A percentile compares a stretch with the other conserved stretches of the same genome.
These are phyloP conservation scores for Aegilops bicornis DNA, from an alignment of 176 grass and related monocot genomes.

Conservation along the genomic window DNA sequence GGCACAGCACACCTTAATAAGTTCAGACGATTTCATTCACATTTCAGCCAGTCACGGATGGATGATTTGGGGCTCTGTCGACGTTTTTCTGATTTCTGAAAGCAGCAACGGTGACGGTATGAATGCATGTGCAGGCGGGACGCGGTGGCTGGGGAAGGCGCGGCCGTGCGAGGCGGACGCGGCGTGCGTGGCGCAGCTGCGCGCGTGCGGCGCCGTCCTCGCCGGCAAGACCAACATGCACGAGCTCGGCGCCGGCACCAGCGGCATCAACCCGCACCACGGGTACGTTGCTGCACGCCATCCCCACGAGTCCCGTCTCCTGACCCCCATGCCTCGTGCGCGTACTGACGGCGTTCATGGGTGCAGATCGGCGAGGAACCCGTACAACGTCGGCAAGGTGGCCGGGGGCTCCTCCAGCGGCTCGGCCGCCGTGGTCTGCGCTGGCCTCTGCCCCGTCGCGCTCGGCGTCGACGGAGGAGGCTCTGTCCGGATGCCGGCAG, in stretches of 20 bases:
- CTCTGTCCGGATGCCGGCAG: constrained; percentile 85
- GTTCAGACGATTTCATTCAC: no score
- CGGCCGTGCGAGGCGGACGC: constrained; percentile 61
- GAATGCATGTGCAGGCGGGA: constrained; percentile 52
- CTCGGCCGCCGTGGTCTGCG: constrained; percentile 87
- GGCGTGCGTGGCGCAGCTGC: constrained; percentile 74
- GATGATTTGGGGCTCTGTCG: no score
- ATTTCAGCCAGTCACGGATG: no score
- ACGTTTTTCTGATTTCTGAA: no score
- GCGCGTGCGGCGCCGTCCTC: constrained; percentile 79
- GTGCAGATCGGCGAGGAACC: constrained; percentile 81
- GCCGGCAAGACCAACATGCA: constrained; percentile 98
- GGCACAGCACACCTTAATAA: background rate
- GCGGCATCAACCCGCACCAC: constrained; percentile 61
- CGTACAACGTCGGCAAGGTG: constrained; percentile 59
- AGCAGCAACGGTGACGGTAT: background rate
- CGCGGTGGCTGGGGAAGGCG: constrained; percentile 63
- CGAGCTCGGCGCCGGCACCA: constrained; percentile 82
- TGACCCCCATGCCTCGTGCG: background rate
- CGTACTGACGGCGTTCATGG: background rate
- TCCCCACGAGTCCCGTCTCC: background rate
- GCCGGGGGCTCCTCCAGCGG: constrained; percentile 93
- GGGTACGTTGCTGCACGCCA: constrained; percentile 17
- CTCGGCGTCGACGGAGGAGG: constrained; percentile 98
- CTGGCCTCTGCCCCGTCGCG: constrained; percentile 86